phyloP scores from a whole-genome alignment of 2,329 filamentous ascomycete species.

The Fusarium sp. region DNA sequence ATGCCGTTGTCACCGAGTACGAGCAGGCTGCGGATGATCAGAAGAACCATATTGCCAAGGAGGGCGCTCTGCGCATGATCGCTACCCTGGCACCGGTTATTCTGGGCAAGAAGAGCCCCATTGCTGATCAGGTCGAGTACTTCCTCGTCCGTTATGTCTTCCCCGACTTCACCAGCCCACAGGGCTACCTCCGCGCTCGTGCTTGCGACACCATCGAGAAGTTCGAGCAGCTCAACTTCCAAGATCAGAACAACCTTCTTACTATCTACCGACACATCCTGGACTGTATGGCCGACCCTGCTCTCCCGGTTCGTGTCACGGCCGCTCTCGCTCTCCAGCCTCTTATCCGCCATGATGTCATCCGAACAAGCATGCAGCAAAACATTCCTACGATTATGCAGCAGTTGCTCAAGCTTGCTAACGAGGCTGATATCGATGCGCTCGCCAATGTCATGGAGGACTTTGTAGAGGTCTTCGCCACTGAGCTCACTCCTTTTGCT shows the following conservation, averaged over 20 bases:
- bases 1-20: conserved; percentile 92
- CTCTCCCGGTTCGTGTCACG: conserved; percentile 91
- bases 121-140: conserved; percentile 96
- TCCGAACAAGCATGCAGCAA: conserved; percentile 93
- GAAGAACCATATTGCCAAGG: conserved; percentile 95
- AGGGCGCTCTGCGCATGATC: conserved; percentile 96
- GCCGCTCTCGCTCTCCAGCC: conserved; percentile 94
- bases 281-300: conserved; percentile 95
- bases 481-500: conserved; percentile 94
- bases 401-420: conserved; percentile 94
- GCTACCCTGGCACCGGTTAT: conserved; percentile 94
- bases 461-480: conserved; percentile 98
- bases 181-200: conserved; percentile 91
- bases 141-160: conserved; percentile 99
- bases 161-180: conserved; percentile 92
- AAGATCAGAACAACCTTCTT: conserved; percentile 93
- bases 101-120: conserved; percentile 96
- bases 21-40: conserved; percentile 84
- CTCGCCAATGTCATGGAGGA: conserved; percentile 99
- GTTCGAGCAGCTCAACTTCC: conserved; percentile 96
- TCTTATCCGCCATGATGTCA: conserved; percentile 93
- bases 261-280: conserved; percentile 97
- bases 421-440: conserved; percentile 97
- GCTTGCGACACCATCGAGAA: conserved; percentile 98
- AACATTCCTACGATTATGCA: conserved; percentile 99